Evolutionary conservation across 495 filamentous ascomycete species (phyloP).

Genomic region (Xeromyces bisporus): DNA sequence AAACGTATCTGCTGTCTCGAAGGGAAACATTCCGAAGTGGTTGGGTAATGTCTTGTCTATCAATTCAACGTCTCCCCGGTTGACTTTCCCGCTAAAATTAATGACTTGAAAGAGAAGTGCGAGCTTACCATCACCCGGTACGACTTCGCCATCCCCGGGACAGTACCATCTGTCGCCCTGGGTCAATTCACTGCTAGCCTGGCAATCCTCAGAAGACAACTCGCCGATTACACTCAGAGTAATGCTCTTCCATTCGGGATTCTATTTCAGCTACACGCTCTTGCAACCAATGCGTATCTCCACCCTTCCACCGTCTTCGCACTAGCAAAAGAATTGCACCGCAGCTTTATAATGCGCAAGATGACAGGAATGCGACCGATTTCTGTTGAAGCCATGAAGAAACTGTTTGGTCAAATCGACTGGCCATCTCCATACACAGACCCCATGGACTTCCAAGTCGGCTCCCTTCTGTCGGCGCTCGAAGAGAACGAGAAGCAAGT

Average conservation of each 20-base stretch:
- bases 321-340: constrained; percentile 2
- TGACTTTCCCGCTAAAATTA: constrained; percentile 1
- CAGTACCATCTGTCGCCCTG: not conserved
- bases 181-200: constrained; percentile 2
- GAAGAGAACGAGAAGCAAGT: constrained; percentile 5
- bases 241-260: constrained; percentile 17
- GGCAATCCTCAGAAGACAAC: constrained; percentile 1
- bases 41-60: constrained; percentile 15
- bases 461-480: constrained; percentile 1
- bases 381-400: constrained; percentile 5
- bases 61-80: constrained; percentile 4
- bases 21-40: constrained; percentile 3
- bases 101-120: constrained; percentile 4
- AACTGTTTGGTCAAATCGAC: constrained; percentile 7
- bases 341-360: not conserved
- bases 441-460: constrained; percentile 5
- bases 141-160: not conserved
- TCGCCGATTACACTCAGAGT: constrained; percentile 2
- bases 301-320: constrained; percentile 9
- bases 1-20: constrained; percentile 5
- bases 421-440: constrained; percentile 7
- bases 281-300: constrained; percentile 20
- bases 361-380: constrained; percentile 1
- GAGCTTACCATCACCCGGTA: constrained; percentile 1
- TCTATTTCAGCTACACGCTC: constrained; percentile 21